These are phyloP conservation scores for Xylaria flabelliformis DNA, from an alignment of 495 filamentous ascomycete genomes.

Conservation along the genomic window DNA sequence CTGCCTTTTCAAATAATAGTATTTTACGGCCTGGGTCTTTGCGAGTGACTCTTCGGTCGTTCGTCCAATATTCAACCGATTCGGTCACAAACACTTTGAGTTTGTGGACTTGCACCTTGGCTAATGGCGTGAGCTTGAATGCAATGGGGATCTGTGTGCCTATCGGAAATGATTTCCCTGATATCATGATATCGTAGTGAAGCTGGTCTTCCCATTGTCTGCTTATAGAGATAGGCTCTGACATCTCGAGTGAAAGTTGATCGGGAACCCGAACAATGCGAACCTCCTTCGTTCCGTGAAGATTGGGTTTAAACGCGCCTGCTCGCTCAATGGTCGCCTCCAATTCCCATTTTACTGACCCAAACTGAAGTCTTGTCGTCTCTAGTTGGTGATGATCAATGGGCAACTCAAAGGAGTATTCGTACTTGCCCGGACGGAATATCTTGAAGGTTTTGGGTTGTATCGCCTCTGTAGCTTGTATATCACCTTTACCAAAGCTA, in stretches of 20 bases:
- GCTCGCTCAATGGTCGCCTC: conserved; percentile 88
- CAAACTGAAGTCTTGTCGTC: conserved; percentile 88
- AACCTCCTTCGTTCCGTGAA: conserved; percentile 84
- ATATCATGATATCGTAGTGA: conserved; percentile 98
- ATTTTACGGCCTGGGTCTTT: conserved; percentile 87
- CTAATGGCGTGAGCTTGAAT: conserved; percentile 94
- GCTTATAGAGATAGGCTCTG: conserved; percentile 96
- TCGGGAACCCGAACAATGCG: conserved; percentile 86
- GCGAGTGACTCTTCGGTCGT: conserved; percentile 84
- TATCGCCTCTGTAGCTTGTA: conserved; percentile 62
- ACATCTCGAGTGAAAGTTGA: conserved; percentile 89
- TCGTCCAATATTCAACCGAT: conserved; percentile 91
- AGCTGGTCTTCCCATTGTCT: conserved; percentile 98
- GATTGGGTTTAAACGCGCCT: conserved; percentile 90
- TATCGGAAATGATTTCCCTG: conserved; percentile 95
- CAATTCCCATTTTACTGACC: conserved; percentile 86
- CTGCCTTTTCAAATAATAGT: conserved; percentile 86
- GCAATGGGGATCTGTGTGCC: conserved; percentile 94
- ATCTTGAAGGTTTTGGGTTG: conserved; percentile 88
- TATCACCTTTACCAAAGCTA: conserved; percentile 85
- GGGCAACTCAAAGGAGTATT: conserved; percentile 94
- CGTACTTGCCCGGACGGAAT: conserved; percentile 89
- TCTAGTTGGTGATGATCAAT: conserved; percentile 92
- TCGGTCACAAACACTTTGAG: conserved; percentile 96
- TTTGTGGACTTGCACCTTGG: conserved; percentile 95